phyloP scores from a whole-genome alignment of 148 eudicot genomes.

The Camellia granthamiana region DNA sequence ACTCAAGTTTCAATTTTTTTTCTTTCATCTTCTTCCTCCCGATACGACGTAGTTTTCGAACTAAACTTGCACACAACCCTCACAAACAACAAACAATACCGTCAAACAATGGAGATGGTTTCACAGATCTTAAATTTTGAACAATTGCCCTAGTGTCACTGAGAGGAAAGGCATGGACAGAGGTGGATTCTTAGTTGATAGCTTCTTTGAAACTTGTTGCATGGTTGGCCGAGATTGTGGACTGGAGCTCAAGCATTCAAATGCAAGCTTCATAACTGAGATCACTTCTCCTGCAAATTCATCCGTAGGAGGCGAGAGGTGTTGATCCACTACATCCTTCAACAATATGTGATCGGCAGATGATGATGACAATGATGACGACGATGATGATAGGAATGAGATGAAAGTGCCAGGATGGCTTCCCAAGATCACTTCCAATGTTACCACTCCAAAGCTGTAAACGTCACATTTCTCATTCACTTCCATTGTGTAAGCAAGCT shows the following conservation, averaged over 20 bases:
- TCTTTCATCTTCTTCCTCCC: no score
- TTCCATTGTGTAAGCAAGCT: conserved; percentile 29
- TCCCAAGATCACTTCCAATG: conserved; percentile 31
- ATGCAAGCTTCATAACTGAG: neutral
- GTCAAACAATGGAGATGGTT: no score
- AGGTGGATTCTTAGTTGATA: neutral
- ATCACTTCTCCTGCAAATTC: neutral
- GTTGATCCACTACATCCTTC: neutral
- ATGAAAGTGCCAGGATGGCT: conserved; percentile 26
- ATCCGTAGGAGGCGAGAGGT: neutral
- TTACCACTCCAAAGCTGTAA: conserved; percentile 33
- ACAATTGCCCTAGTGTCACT: neutral
- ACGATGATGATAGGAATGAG: neutral
- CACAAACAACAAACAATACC: no score
- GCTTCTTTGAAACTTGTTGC: conserved; percentile 13
- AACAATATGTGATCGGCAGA: neutral
- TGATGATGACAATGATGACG: neutral
- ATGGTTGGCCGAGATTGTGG: conserved; percentile 26
- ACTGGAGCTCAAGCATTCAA: neutral
- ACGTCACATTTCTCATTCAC: conserved; percentile 27
- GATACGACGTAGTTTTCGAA: no score
- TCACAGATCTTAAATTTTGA: neutral
- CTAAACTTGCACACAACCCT: no score
- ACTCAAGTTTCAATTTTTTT: no score
- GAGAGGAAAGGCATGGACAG: neutral